These are phyloP conservation scores for Plasmodium malariae DNA, from an alignment of 169 alveolate species.

Conservation along the genomic window DNA sequence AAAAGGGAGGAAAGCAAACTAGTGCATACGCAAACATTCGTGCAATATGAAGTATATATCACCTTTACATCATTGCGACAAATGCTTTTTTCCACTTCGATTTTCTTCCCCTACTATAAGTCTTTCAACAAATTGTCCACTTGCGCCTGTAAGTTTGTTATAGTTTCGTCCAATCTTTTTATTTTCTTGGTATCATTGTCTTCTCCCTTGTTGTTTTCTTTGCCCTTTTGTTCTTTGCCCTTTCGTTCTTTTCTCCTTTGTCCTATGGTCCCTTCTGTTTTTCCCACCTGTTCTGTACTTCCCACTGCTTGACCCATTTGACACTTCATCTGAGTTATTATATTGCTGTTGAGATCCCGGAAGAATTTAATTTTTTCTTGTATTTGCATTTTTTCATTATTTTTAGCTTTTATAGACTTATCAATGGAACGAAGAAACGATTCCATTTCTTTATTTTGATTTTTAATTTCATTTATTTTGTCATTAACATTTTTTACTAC, in stretches of 20 bases:
- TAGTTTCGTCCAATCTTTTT: slow-evolving; percentile 38
- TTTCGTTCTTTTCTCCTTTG: not conserved
- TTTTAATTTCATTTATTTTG: slow-evolving; percentile 6
- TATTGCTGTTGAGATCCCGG: slow-evolving; percentile 30
- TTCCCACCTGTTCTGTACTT: too few relatives aligned
- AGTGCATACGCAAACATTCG: too few relatives aligned
- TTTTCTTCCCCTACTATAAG: not conserved
- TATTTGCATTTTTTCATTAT: slow-evolving; percentile 22
- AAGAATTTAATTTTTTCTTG: slow-evolving; percentile 54
- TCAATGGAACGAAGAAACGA: not conserved
- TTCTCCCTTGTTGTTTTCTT: not conserved
- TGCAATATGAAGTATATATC: too few relatives aligned
- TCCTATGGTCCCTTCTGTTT: too few relatives aligned
- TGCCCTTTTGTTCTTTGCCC: not conserved
- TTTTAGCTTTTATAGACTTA: slow-evolving; percentile 22
- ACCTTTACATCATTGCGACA: too few relatives aligned
- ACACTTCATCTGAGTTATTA: slow-evolving; percentile 31
- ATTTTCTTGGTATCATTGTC: slow-evolving; percentile 39
- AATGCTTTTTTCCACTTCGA: not conserved
- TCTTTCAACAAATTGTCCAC: slow-evolving; percentile 17
- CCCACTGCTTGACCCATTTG: too few relatives aligned
- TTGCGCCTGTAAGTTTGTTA: slow-evolving; percentile 24
- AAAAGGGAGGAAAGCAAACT: too few relatives aligned
- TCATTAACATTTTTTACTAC: slow-evolving; percentile 16
- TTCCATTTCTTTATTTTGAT: slow-evolving; percentile 30